A percentile compares a stretch with the other conserved stretches of the same genome.
Evolutionary conservation across 805 yeast genomes (phyloP).

Genomic region (Metschnikowia gelsemii): DNA sequence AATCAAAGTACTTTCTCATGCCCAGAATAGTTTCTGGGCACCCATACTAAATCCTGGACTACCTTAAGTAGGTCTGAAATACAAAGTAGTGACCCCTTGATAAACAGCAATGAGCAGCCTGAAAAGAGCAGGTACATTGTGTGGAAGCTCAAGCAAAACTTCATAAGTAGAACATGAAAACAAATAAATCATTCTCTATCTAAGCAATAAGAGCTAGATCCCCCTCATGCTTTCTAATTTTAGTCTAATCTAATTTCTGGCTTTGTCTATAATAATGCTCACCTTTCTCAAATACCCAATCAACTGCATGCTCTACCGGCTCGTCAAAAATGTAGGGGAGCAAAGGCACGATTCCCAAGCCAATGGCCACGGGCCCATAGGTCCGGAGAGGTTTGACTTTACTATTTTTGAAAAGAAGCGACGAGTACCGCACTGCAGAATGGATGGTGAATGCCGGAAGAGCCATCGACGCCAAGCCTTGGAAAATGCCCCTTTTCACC

Average conservation of each 20-base stretch:
- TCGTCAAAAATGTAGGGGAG: slow-evolving; percentile 79
- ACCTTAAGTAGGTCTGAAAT: too few species aligned
- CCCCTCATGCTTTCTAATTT: too few species aligned
- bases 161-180: too few species aligned
- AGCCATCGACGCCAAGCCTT: slow-evolving; percentile 81
- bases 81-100: too few species aligned
- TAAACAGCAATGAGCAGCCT: too few species aligned
- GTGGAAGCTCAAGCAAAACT: too few species aligned
- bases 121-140: too few species aligned
- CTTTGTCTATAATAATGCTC: slow-evolving; percentile 20
- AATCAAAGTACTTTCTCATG: too few species aligned
- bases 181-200: too few species aligned
- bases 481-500: slow-evolving; percentile 74
- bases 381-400: slow-evolving; percentile 48
- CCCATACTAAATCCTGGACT: too few species aligned
- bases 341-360: slow-evolving; percentile 72
- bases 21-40: too few species aligned
- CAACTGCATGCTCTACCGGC: slow-evolving; percentile 73
- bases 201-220: too few species aligned
- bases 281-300: slow-evolving; percentile 56
- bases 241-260: slow-evolving; percentile 9
- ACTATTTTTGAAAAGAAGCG: slow-evolving; percentile 57
- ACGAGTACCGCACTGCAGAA: slow-evolving; percentile 68
- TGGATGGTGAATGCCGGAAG: slow-evolving; percentile 86
- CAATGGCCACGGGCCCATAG: slow-evolving; percentile 78